Base-by-base conservation (phyloP, 805 yeast species). In the Phaffomyces antillensis region DNA sequence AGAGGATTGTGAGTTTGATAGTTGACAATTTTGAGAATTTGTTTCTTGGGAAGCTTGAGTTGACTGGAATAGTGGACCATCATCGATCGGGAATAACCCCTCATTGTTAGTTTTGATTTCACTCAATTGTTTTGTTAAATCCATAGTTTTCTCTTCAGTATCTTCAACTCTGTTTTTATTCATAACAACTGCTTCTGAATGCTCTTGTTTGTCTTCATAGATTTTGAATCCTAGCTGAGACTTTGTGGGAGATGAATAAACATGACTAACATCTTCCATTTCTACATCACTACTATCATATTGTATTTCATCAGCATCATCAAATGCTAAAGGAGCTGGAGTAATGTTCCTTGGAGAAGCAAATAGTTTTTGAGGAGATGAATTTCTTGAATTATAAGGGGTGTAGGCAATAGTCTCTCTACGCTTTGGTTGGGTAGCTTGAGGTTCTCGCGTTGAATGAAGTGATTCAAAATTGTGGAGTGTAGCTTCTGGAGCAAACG, bases 401-500 rank as follows among this genome's bases (percentile, higher is more conserved):
- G 44, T 48, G 36, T 46, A 45, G 0, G 61, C 62, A 18, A 58
- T 58, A 5, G 63, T 59, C 36, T 52, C 52, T 15, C 37, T 49
- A 9, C 32, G 41, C 36, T 54, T 51, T 6, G 53, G 52, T 2
- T 48, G 44, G 4, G 7, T 28, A 11, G 30, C 13, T 28, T 28
- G 15, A 11, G 30, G 7, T 10, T 28, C 30, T 28, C 24, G 38
- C 10, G 41, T 26, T 28, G 42, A 49, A 3, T 57, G 53, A 10
- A 52, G 45, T 24, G 52, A 43, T 12, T 56, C 59, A 30, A 58
- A 51, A 37, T 56, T 59, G 48, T 58, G 63, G n/a, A 59, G 39
- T 2, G 63, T 58, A 3, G 56, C 63, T 23, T 59, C 61, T 32
- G 62, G 63, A 12, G 61, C 61, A 39, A 59, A 59, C 1, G 63